phyloP scores from a whole-genome alignment of 768 basidiomycete species.

The Clitopilus hobsonii region DNA sequence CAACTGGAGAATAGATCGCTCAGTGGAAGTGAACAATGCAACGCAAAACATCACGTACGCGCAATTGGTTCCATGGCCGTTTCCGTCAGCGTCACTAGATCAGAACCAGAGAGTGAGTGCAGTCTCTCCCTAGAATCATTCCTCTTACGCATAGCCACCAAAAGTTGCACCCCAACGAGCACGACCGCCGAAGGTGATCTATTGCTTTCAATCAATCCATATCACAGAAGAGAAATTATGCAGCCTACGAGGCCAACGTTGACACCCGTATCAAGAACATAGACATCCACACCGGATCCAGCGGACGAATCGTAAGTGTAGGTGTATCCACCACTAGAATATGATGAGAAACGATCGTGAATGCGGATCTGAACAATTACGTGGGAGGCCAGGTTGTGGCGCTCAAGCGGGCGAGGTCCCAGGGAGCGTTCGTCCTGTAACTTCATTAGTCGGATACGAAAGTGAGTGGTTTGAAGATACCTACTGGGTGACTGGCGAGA shows the following conservation, averaged over 20 bases:
- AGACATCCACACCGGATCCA: slow-evolving; percentile 23
- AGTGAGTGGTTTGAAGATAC: neutral
- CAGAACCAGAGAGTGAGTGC: too few relatives aligned
- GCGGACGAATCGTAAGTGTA: slow-evolving; percentile 11
- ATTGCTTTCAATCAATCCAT: neutral
- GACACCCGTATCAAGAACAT: slow-evolving; percentile 29
- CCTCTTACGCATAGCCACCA: slow-evolving; percentile 14
- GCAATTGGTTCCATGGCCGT: slow-evolving; percentile 38
- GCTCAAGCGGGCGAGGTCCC: slow-evolving; percentile 25
- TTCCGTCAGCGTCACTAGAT: slow-evolving; percentile 28
- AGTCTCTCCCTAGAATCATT: too few relatives aligned
- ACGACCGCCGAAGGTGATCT: slow-evolving; percentile 36
- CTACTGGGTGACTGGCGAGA: slow-evolving; percentile 19
- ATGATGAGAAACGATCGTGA: neutral
- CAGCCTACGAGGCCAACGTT: slow-evolving; percentile 17
- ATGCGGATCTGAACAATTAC: neutral
- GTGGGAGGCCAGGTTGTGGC: slow-evolving; percentile 11
- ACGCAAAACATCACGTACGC: slow-evolving; percentile 17
- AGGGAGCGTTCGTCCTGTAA: slow-evolving; percentile 25
- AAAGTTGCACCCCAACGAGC: slow-evolving; percentile 36
- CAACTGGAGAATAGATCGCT: slow-evolving; percentile 19
- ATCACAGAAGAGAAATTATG: too few relatives aligned
- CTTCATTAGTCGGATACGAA: neutral
- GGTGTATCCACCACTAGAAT: slow-evolving; percentile 5
- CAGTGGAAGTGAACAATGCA: neutral